phyloP scores from a whole-genome alignment of 768 basidiomycete species.

The Lactarius evosmus region DNA sequence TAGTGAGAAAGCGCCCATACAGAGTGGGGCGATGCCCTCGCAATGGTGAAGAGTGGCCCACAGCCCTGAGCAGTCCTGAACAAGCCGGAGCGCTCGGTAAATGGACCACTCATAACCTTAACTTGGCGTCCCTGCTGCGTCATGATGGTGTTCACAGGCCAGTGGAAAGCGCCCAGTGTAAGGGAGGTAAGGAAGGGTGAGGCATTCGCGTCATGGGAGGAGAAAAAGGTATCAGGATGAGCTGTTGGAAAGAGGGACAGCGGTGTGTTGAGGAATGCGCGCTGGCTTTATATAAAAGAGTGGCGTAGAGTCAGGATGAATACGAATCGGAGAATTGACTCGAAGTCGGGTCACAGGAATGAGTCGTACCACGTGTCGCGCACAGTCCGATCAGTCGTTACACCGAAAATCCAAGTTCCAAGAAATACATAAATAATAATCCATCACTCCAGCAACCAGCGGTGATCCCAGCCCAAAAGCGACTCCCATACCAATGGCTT shows the following conservation, averaged over 20 bases:
- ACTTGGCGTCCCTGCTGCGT: not conserved
- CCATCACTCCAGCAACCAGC: not conserved
- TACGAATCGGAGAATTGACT: slow-evolving; percentile 10
- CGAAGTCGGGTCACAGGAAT: not conserved
- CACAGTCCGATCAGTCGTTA: not conserved
- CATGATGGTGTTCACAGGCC: not conserved
- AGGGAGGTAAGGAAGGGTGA: not conserved
- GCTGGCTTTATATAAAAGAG: not conserved
- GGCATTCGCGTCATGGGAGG: not conserved
- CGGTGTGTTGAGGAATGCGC: not conserved
- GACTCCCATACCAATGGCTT: not conserved
- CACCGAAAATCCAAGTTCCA: slow-evolving; percentile 1
- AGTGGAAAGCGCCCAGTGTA: not conserved
- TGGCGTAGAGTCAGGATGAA: slow-evolving; percentile 16
- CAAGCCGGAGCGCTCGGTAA: slow-evolving; percentile 4
- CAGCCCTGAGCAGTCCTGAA: slow-evolving; percentile 13
- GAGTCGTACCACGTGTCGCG: slow-evolving; percentile 18
- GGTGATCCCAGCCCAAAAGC: not conserved
- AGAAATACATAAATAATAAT: slow-evolving; percentile 4
- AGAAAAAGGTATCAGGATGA: too few relatives aligned
- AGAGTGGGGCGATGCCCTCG: not conserved
- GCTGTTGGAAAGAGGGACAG: not conserved
- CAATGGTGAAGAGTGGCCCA: not conserved
- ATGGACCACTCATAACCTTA: not conserved
- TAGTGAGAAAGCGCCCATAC: not conserved